Percentiles rank a stretch among this genome's conserved stretches.
These are phyloP conservation scores for Cladobotryum protrusum DNA, from an alignment of 2,329 filamentous ascomycete species.

Conservation along the genomic window DNA sequence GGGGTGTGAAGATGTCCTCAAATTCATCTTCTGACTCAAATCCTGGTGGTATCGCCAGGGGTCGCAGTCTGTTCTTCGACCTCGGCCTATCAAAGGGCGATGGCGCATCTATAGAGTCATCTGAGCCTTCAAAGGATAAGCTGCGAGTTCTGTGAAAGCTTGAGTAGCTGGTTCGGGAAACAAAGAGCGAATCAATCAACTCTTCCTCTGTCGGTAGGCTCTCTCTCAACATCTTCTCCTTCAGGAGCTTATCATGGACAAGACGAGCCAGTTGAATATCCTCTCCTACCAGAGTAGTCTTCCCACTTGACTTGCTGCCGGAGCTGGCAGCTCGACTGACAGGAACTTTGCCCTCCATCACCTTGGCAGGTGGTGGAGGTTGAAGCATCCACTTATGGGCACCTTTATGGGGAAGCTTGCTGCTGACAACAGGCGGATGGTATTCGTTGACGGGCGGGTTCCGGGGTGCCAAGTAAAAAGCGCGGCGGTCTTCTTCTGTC, in stretches of 20 bases:
- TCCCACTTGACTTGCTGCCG: slow-evolving; percentile 43
- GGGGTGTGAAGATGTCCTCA: slow-evolving; percentile 22
- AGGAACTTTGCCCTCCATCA: slow-evolving; percentile 83
- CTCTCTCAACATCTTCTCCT: slow-evolving; percentile 41
- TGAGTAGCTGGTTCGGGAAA: slow-evolving; percentile 24
- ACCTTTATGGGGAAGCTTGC: slow-evolving; percentile 59
- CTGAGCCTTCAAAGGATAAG: slow-evolving; percentile 32
- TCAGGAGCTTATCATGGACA: slow-evolving; percentile 39
- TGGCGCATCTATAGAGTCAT: slow-evolving; percentile 26
- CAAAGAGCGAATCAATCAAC: slow-evolving; percentile 38
- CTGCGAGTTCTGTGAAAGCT: slow-evolving; percentile 31
- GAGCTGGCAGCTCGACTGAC: slow-evolving; percentile 58
- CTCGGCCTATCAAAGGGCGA: slow-evolving; percentile 21
- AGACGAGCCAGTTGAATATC: slow-evolving; percentile 37
- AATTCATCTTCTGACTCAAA: slow-evolving; percentile 28
- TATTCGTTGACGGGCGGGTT: slow-evolving; percentile 79
- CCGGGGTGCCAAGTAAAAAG: slow-evolving; percentile 54
- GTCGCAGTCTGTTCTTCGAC: slow-evolving; percentile 20
- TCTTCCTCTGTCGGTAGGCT: slow-evolving; percentile 35
- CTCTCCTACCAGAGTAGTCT: slow-evolving; percentile 36
- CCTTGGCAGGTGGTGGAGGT: slow-evolving; percentile 78
- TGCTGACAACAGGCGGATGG: slow-evolving; percentile 77
- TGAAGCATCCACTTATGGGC: slow-evolving; percentile 89
- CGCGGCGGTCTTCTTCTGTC: slow-evolving; percentile 47
- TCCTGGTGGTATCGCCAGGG: slow-evolving; percentile 24